Percentiles rank a stretch among this genome's conserved stretches.
These are phyloP conservation scores for Phytopythium mirpurense DNA, from an alignment of 352 stramenopile species.

Conservation along the genomic window DNA sequence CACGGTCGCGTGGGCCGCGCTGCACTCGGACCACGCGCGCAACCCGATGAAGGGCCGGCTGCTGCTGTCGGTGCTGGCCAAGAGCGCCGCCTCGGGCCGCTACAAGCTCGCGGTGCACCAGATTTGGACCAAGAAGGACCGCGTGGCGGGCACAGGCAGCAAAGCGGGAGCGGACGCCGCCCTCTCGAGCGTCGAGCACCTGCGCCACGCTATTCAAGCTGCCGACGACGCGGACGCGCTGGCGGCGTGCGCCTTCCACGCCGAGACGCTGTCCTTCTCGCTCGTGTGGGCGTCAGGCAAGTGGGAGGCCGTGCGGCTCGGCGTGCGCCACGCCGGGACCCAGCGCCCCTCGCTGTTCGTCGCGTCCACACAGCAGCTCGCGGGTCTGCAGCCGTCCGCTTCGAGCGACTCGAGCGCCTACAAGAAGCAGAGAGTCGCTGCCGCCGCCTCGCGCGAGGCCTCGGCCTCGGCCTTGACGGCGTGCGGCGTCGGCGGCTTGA, in stretches of 20 bases:
- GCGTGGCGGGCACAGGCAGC: constrained; percentile 1
- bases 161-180: constrained; percentile 24
- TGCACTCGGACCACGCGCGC: constrained; percentile 41
- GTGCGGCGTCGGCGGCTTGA: constrained; percentile 39
- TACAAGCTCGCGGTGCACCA: constrained; percentile 60
- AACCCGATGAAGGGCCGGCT: constrained; percentile 57
- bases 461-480: constrained; percentile 17
- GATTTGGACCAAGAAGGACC: constrained; percentile 25
- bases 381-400: constrained; percentile 11
- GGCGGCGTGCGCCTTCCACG: constrained; percentile 55
- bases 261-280: constrained; percentile 67
- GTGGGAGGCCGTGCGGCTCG: constrained; percentile 44
- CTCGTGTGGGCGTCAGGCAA: constrained; percentile 48
- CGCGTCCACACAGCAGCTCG: constrained; percentile 31
- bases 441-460: background rate
- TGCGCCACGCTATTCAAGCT: constrained; percentile 21
- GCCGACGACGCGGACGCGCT: constrained; percentile 16
- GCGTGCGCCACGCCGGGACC: constrained; percentile 7
- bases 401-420: constrained; percentile 12
- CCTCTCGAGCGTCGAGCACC: constrained; percentile 24
- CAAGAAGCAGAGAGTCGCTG: constrained; percentile 67
- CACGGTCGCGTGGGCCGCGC: constrained; percentile 42
- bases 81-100: constrained; percentile 10
- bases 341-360: constrained; percentile 36
- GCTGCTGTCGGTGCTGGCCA: constrained; percentile 51